Evolutionary conservation across 2,329 filamentous ascomycete species (phyloP).

Genomic region (Aspergillus uvarum): DNA sequence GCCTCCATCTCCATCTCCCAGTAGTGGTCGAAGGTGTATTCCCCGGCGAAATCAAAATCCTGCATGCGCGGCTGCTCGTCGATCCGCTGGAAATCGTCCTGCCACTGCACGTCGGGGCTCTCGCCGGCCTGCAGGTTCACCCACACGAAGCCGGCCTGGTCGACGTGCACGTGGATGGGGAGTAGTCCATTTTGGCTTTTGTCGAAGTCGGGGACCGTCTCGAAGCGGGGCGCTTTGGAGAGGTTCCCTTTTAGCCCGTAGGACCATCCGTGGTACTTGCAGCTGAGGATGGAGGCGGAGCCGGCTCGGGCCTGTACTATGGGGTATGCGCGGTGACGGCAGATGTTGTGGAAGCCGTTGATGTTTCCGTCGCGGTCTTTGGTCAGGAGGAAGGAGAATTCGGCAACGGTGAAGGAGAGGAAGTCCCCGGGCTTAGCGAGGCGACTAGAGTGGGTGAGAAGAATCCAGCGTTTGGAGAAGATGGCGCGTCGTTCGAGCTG

Average conservation of each 20-base stretch:
- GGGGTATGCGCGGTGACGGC: constrained; percentile 24
- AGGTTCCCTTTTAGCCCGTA: constrained; percentile 26
- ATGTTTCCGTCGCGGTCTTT: constrained; percentile 8
- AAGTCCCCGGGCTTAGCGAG: constrained; percentile 26
- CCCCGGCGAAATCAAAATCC: constrained; percentile 22
- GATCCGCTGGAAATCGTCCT: constrained; percentile 17
- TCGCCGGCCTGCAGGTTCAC: constrained; percentile 24
- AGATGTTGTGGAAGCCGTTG: constrained; percentile 27
- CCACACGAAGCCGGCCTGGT: constrained; percentile 26
- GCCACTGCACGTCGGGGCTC: constrained; percentile 19
- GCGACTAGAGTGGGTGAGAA: constrained; percentile 22
- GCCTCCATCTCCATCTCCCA: constrained; percentile 27
- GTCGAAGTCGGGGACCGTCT: constrained; percentile 21
- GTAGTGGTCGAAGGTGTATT: constrained; percentile 25
- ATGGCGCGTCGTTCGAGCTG: constrained; percentile 28
- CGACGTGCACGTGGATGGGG: constrained; percentile 22
- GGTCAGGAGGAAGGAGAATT: constrained; percentile 12
- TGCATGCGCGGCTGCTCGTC: constrained; percentile 26
- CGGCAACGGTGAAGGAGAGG: constrained; percentile 12
- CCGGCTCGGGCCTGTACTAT: constrained; percentile 19
- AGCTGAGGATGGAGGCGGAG: constrained; percentile 19
- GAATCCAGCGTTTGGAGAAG: constrained; percentile 27
- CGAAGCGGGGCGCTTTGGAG: constrained; percentile 26
- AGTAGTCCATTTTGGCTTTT: constrained; percentile 19
- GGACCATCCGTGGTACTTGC: constrained; percentile 30